A percentile compares a stretch with the other conserved stretches of the same genome.
Conservation (phyloP, 2,329 filamentous ascomycete species). For the Fusarium pilosicola region DNA sequence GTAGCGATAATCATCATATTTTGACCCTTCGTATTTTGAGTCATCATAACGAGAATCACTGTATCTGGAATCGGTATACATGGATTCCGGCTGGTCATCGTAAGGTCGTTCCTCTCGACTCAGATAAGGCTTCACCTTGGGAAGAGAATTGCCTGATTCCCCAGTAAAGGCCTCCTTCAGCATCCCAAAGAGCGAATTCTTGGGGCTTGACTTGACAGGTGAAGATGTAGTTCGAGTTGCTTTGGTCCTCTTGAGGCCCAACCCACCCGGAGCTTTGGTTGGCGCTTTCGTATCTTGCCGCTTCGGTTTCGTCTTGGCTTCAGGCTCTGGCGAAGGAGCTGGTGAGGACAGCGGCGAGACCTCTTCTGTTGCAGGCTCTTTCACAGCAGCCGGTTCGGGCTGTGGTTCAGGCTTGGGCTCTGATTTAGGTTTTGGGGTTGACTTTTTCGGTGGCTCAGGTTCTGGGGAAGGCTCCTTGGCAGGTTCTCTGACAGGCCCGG, state of each 20-base stretch:
- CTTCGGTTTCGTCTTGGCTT: constrained; percentile 30
- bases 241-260: constrained; percentile 62
- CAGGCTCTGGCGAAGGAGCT: constrained; percentile 24
- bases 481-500: constrained; percentile 22
- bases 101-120: constrained; percentile 56
- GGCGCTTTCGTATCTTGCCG: constrained; percentile 34
- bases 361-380: constrained; percentile 13
- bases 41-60: constrained; percentile 33
- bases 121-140: constrained; percentile 59
- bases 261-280: constrained; percentile 39
- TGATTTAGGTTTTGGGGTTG: constrained; percentile 6
- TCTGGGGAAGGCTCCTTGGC: constrained; percentile 20
- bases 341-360: constrained; percentile 18
- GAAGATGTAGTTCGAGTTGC: constrained; percentile 64
- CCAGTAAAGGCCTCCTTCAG: constrained; percentile 71
- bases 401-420: constrained; percentile 8
- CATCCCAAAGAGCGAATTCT: constrained; percentile 65
- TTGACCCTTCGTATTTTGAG: constrained; percentile 29
- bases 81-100: constrained; percentile 39
- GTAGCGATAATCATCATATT: constrained; percentile 26
- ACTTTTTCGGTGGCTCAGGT: constrained; percentile 21
- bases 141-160: constrained; percentile 62
- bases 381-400: constrained; percentile 1
- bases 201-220: constrained; percentile 58
- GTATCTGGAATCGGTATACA: constrained; percentile 39